A percentile compares a stretch with the other conserved stretches of the same genome.
Conservation (phyloP, 2,329 filamentous ascomycete species). For the Diplodia corticola region DNA sequence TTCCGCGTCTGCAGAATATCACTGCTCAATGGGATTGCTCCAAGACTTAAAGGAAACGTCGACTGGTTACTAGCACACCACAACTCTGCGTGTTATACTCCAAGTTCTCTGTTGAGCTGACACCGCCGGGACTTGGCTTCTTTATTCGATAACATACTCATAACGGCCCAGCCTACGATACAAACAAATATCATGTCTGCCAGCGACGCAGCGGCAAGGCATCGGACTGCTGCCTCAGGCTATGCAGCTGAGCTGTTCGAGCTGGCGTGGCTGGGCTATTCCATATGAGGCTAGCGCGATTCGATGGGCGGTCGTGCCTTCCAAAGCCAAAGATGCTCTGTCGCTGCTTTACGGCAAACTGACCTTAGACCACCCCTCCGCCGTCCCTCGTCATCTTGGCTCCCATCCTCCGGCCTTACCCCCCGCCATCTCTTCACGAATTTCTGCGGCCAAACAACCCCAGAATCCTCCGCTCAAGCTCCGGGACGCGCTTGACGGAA, state of each 20-base stretch:
- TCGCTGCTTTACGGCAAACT: constrained; percentile 12
- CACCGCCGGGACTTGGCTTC: no score
- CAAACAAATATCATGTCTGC: no score
- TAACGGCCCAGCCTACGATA: no score
- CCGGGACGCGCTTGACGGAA: constrained; percentile 20
- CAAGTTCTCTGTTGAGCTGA: not conserved
- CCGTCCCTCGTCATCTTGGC: constrained; percentile 18
- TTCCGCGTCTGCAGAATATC: no score
- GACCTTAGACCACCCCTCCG: constrained; percentile 15
- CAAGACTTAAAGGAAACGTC: not conserved
- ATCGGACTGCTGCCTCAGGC: not conserved
- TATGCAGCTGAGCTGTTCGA: not conserved
- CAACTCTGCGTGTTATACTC: no score
- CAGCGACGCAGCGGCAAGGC: not conserved
- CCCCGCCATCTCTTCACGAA: constrained; percentile 2
- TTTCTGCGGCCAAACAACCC: constrained; percentile 5
- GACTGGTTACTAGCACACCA: no score
- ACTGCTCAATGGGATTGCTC: no score
- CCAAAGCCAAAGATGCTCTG: constrained; percentile 1
- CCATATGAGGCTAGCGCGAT: not conserved
- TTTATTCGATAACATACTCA: no score
- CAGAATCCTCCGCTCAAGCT: constrained; percentile 10
- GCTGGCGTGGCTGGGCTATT: constrained; percentile 6
- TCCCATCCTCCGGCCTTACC: constrained; percentile 19
- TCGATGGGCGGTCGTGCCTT: not conserved